A percentile compares a stretch with the other conserved stretches of the same genome.
These are phyloP conservation scores for Vaccinium myrtillus DNA, from an alignment of 148 eudicot species.

Conservation along the genomic window DNA sequence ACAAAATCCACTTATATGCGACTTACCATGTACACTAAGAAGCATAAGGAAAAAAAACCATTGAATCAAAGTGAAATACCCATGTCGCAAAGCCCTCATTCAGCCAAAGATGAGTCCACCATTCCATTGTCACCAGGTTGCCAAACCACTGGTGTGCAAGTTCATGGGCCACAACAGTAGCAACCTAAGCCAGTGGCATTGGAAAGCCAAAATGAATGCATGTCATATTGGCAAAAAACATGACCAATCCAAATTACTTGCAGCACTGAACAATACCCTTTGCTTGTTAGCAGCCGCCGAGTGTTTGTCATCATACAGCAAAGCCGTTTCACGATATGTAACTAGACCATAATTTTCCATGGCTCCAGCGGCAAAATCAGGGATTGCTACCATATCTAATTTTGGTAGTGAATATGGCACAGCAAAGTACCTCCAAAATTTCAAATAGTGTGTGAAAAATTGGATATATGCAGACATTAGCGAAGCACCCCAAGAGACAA, in stretches of 20 bases:
- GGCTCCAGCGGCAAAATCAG: slow-evolving; percentile 37
- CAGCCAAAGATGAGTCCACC: slow-evolving; percentile 50
- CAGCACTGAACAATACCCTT: slow-evolving; percentile 13
- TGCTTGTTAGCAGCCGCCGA: slow-evolving; percentile 34
- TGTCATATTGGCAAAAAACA: neutral
- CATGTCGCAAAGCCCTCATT: slow-evolving; percentile 44
- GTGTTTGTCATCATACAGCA: slow-evolving; percentile 28
- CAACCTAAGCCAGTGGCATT: slow-evolving; percentile 17
- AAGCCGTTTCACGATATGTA: slow-evolving; percentile 28
- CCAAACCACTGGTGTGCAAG: slow-evolving; percentile 45
- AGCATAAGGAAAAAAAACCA: neutral
- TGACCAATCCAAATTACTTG: slow-evolving; percentile 50
- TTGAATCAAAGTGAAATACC: slow-evolving; percentile 17
- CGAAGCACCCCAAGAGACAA: neutral
- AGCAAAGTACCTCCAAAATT: slow-evolving; percentile 30
- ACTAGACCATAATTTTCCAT: slow-evolving; percentile 42
- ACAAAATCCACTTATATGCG: neutral
- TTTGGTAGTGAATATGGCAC: slow-evolving; percentile 35
- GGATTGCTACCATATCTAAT: slow-evolving; percentile 38
- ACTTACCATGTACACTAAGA: neutral
- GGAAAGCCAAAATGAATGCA: slow-evolving; percentile 4
- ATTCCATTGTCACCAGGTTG: slow-evolving; percentile 43
- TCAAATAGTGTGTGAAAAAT: slow-evolving; percentile 12
- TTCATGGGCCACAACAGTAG: slow-evolving; percentile 31
- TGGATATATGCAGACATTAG: neutral